A percentile compares a stretch with the other conserved stretches of the same genome.
Evolutionary conservation across 2,329 filamentous ascomycete species (phyloP).

Genomic region (Scedosporium boydii): DNA sequence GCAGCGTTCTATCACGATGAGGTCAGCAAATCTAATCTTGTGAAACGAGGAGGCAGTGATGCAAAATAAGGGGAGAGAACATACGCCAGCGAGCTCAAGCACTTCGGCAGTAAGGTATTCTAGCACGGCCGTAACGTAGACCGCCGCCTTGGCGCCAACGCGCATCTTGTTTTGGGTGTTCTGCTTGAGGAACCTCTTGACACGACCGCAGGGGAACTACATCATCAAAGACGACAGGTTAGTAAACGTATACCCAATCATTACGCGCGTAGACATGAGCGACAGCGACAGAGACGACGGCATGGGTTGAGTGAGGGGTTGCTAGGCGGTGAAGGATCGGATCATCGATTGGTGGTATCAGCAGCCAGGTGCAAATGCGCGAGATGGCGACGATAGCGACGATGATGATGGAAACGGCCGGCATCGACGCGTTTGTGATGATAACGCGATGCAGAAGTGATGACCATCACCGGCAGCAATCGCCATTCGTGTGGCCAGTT

Average conservation of each 20-base stretch:
- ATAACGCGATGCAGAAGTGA: background rate
- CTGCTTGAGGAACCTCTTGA: constrained; percentile 99
- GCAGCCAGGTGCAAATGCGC: background rate
- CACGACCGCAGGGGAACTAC: constrained; percentile 97
- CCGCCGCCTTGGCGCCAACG: constrained; percentile 95
- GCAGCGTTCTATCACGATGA: constrained; percentile 65
- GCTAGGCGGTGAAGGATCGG: background rate
- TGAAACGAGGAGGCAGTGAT: background rate
- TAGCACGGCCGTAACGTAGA: constrained; percentile 95
- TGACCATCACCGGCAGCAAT: background rate
- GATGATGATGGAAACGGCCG: background rate
- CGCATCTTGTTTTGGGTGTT: constrained; percentile 99
- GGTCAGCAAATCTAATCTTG: constrained; percentile 11
- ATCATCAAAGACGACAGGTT: constrained; percentile 8
- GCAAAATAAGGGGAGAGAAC: constrained; percentile 22
- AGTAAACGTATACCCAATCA: constrained; percentile 10
- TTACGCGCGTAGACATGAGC: background rate
- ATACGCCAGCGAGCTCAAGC: constrained; percentile 84
- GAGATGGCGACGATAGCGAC: background rate
- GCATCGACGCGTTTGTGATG: background rate
- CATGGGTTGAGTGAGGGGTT: background rate
- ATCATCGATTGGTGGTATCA: background rate
- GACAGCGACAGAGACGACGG: background rate
- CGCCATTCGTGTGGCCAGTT: background rate
- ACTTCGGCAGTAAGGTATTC: constrained; percentile 98